Conservation (phyloP, 148 eudicot species). For the Diospyros kaki region DNA sequence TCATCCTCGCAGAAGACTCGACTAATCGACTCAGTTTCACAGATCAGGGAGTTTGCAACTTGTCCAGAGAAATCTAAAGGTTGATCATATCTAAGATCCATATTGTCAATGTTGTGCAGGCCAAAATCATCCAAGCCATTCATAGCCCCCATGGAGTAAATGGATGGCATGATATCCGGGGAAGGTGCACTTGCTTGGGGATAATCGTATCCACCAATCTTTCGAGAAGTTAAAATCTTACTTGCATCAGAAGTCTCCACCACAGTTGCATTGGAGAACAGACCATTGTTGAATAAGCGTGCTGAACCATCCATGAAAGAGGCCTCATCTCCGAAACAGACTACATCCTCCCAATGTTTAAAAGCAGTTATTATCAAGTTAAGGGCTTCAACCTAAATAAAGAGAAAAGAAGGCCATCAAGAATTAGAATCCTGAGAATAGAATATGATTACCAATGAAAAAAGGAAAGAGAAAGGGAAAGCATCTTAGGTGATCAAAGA, state of each 20-base stretch:
- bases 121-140: slow-evolving; percentile 52
- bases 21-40: slow-evolving; percentile 37
- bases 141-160: slow-evolving; percentile 55
- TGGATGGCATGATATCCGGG: slow-evolving; percentile 56
- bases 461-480: not conserved
- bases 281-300: slow-evolving; percentile 20
- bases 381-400: slow-evolving; percentile 54
- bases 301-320: slow-evolving; percentile 42
- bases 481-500: slow-evolving; percentile 12
- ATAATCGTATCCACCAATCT: slow-evolving; percentile 24
- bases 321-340: slow-evolving; percentile 54
- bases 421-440: not conserved
- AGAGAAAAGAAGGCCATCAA: not conserved
- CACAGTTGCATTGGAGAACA: slow-evolving; percentile 25
- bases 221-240: slow-evolving; percentile 32
- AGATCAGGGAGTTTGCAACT: slow-evolving; percentile 34
- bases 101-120: slow-evolving; percentile 35
- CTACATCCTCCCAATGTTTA: slow-evolving; percentile 60
- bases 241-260: slow-evolving; percentile 33
- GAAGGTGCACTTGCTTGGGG: slow-evolving; percentile 37
- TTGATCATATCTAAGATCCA: slow-evolving; percentile 48
- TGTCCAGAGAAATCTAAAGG: slow-evolving; percentile 38
- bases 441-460: not conserved
- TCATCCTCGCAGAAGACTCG: slow-evolving; percentile 43
- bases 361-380: slow-evolving; percentile 59